Conservation (phyloP, 768 basidiomycete genomes). For the Phylloporus rhodoxanthus region DNA sequence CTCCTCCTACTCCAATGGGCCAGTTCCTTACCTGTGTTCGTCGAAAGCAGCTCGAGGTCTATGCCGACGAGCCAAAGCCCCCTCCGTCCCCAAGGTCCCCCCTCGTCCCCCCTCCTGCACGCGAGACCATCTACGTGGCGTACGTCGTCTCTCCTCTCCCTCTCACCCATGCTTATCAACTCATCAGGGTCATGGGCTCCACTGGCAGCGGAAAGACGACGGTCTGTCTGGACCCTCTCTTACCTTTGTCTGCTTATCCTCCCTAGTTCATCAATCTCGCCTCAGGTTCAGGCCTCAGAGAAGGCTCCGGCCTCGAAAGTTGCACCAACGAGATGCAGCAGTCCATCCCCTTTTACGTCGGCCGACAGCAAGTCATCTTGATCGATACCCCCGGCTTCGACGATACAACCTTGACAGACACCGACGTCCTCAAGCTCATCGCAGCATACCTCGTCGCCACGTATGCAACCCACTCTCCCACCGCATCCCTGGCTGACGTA, state of each 20-base stretch:
- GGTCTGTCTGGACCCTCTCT: constrained; percentile 15
- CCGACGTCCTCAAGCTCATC: constrained; percentile 47
- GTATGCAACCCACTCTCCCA: constrained; percentile 11
- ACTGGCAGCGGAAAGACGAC: constrained; percentile 34
- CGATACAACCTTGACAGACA: constrained; percentile 45
- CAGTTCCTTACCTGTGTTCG: constrained; percentile 24
- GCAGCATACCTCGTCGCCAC: constrained; percentile 34
- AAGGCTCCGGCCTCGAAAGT: constrained; percentile 33
- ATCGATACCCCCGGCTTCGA: constrained; percentile 64
- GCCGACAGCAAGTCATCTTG: constrained; percentile 38
- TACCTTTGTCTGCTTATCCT: constrained; percentile 1
- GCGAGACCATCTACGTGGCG: constrained; percentile 27
- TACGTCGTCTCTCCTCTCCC: constrained; percentile 13
- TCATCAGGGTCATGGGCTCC: constrained; percentile 30
- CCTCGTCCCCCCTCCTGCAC: constrained; percentile 7
- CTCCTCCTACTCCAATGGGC: constrained; percentile 23
- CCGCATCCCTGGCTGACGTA: constrained; percentile 7
- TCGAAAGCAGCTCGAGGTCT: constrained; percentile 22
- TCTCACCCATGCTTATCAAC: constrained; percentile 21
- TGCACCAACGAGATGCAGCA: constrained; percentile 32
- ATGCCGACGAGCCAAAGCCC: constrained; percentile 23
- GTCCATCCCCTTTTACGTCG: constrained; percentile 21
- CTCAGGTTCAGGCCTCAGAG: constrained; percentile 28
- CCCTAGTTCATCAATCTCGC: constrained; percentile 35
- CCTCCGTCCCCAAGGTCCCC: constrained; percentile 10